Conservation (phyloP, 148 eudicot genomes). For the Nepenthes mirabilis region DNA sequence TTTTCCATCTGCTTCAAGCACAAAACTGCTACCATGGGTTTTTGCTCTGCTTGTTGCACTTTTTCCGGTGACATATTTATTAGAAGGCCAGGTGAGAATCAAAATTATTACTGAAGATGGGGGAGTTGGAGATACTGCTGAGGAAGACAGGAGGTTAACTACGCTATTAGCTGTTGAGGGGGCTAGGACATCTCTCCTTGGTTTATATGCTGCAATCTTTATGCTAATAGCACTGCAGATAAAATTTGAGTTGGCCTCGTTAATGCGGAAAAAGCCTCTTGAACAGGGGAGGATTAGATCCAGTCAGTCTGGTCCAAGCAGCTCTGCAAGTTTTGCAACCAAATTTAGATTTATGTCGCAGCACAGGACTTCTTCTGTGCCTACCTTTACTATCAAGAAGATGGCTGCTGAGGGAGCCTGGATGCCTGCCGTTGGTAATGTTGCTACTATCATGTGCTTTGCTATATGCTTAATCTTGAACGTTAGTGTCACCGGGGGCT, state of each 20-base stretch:
- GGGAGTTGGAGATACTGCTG: slow-evolving; percentile 39
- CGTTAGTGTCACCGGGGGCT: slow-evolving; percentile 74
- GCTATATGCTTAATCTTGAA: slow-evolving; percentile 88
- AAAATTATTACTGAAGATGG: slow-evolving; percentile 36
- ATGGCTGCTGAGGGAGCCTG: slow-evolving; percentile 95
- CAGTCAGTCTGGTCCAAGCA: slow-evolving; percentile 52
- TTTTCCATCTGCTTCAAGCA: slow-evolving; percentile 90
- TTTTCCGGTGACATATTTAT: slow-evolving; percentile 85
- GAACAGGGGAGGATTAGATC: slow-evolving; percentile 62
- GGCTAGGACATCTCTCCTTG: slow-evolving; percentile 89
- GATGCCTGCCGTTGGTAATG: slow-evolving; percentile 99
- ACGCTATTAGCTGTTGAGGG: slow-evolving; percentile 87
- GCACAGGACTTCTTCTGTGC: slow-evolving; percentile 57
- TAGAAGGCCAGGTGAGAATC: slow-evolving; percentile 89
- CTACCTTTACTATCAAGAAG: slow-evolving; percentile 65
- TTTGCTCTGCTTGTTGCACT: slow-evolving; percentile 97
- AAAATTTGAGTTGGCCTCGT: slow-evolving; percentile 73
- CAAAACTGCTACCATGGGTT: slow-evolving; percentile 86
- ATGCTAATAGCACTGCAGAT: slow-evolving; percentile 93
- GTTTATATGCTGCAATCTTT: slow-evolving; percentile 90
- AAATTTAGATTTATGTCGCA: slow-evolving; percentile 91
- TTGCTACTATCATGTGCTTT: slow-evolving; percentile 88
- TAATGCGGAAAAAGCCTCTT: slow-evolving; percentile 57
- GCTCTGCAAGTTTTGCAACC: slow-evolving; percentile 41
- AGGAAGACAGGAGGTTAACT: slow-evolving; percentile 57